Evolutionary conservation across 1,284 basidiomycete genomes (phyloP), one percentile per base, ranked within the genome.

Genomic region (Ganoderma leucocontextum): DNA sequence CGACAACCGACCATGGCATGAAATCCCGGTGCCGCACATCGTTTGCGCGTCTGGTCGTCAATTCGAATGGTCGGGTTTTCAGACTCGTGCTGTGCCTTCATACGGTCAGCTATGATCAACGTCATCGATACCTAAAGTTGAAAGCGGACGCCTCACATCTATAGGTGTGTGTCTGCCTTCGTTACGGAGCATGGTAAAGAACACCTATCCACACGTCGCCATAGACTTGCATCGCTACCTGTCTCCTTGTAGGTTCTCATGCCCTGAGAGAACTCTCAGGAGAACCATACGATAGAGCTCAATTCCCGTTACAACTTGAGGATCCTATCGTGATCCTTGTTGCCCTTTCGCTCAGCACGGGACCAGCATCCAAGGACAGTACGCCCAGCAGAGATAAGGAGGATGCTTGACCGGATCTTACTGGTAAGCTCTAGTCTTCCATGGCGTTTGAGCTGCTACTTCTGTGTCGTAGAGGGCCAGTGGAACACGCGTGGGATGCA

Each of bases 331-430:
- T 52, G 35, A 57, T 49, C 33, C 41, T 61, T 35, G 41, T 47
- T 12, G 33, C 38, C 42, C 35, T 29, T 60, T 58, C 29, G 47
- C 44, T 22, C 41, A 58, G 19, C 65, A 66, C 53, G 60, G 41
- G 65, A 62, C 64, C 35, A 15, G 9, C n/a, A 9, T n/a, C 10
- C 53, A 8, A 10, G 10, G 22, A 22, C n/a, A 25, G n/a, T 33
- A 55, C n/a, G 33, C 41, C 53, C 57, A 33, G 35, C n/a, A 52
- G 10, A 62, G 65, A 66, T 66, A 66, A 66, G 65, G 52, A 17
- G 39, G 49, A 49, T 49, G 49, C 38, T 60, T 22, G 35, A 6
- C 38, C 60, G 65, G 65, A 58, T 47, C 60, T 62, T 49, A 59
- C 19, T 42, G 39, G 57, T 22, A 58, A 58, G 35, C 52, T 63